These are phyloP conservation scores for Thalassiosira sp. DNA, from an alignment of 352 stramenopile species.

Conservation along the genomic window DNA sequence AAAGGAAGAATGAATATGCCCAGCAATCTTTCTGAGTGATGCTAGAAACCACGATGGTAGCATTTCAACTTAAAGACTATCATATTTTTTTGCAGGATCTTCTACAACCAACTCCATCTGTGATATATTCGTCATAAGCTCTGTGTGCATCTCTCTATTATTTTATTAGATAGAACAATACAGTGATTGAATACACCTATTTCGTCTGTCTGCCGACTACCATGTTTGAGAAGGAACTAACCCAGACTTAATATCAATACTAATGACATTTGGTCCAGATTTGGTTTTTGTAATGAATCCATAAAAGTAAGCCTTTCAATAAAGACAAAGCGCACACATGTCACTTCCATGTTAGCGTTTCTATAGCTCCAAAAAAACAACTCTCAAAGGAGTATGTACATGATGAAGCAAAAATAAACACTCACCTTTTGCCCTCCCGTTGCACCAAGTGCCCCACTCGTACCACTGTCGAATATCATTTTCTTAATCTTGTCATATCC, in stretches of 20 bases:
- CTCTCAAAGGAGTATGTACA: too few species aligned
- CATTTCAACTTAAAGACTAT: not conserved
- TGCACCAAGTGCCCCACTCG: conserved; percentile 47
- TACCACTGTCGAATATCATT: conserved; percentile 47
- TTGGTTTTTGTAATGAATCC: conserved; percentile 43
- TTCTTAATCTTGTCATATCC: conserved; percentile 59
- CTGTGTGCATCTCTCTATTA: not conserved
- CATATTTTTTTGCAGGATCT: too few species aligned
- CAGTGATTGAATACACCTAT: not conserved
- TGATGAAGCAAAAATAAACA: not conserved
- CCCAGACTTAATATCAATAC: conserved; percentile 46
- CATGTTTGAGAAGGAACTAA: conserved; percentile 51
- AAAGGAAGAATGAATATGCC: not conserved
- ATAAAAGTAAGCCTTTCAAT: conserved; percentile 72
- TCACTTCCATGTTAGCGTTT: conserved; percentile 1
- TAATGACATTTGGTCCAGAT: conserved; percentile 42
- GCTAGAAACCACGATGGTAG: too few species aligned
- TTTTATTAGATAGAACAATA: conserved; percentile 3
- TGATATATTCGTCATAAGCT: too few species aligned
- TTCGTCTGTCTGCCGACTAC: conserved; percentile 26
- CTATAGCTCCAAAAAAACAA: not conserved
- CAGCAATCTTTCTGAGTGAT: too few species aligned
- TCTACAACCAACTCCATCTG: too few species aligned
- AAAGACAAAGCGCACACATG: not conserved
- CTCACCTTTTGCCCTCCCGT: conserved; percentile 51